Conservation (phyloP, 2,329 filamentous ascomycete genomes). For the Parasarocladium wereldwijsianum region DNA sequence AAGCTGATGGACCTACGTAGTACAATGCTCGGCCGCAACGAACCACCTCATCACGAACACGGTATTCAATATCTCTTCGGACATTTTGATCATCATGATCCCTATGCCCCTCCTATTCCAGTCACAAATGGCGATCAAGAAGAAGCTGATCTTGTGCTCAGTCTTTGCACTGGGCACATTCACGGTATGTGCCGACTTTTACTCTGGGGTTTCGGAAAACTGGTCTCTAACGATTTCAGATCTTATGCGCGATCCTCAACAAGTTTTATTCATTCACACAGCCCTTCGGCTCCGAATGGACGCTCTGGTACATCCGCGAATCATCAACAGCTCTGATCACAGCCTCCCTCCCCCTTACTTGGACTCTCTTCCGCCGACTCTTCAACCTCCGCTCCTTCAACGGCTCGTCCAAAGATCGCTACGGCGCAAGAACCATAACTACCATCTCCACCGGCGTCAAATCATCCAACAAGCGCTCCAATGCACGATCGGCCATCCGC, state of each 20-base stretch:
- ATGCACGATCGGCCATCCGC: slow-evolving; percentile 8
- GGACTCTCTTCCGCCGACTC: slow-evolving; percentile 21
- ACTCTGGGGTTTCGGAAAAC: not conserved
- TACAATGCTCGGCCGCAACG: slow-evolving; percentile 40
- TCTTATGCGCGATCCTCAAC: slow-evolving; percentile 9
- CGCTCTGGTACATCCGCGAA: slow-evolving; percentile 28
- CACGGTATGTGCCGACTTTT: slow-evolving; percentile 21
- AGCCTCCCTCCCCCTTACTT: slow-evolving; percentile 25
- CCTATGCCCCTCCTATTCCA: slow-evolving; percentile 38
- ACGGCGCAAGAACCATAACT: slow-evolving; percentile 11
- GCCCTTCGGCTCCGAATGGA: slow-evolving; percentile 22
- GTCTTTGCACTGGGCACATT: slow-evolving; percentile 32
- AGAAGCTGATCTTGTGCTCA: slow-evolving; percentile 35
- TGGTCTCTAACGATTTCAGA: not conserved
- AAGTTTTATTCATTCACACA: slow-evolving; percentile 26
- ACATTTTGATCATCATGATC: slow-evolving; percentile 42
- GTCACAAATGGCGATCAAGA: slow-evolving; percentile 31
- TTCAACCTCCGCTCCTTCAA: slow-evolving; percentile 21
- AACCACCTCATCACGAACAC: slow-evolving; percentile 45
- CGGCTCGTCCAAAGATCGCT: slow-evolving; percentile 14
- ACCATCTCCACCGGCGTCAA: slow-evolving; percentile 9
- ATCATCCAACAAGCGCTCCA: slow-evolving; percentile 14
- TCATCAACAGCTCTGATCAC: slow-evolving; percentile 26
- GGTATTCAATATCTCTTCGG: slow-evolving; percentile 44
- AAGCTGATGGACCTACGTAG: slow-evolving; percentile 14